Base-by-base conservation (phyloP, 805 yeast genomes). In the Lipomyces chichibuensis region DNA sequence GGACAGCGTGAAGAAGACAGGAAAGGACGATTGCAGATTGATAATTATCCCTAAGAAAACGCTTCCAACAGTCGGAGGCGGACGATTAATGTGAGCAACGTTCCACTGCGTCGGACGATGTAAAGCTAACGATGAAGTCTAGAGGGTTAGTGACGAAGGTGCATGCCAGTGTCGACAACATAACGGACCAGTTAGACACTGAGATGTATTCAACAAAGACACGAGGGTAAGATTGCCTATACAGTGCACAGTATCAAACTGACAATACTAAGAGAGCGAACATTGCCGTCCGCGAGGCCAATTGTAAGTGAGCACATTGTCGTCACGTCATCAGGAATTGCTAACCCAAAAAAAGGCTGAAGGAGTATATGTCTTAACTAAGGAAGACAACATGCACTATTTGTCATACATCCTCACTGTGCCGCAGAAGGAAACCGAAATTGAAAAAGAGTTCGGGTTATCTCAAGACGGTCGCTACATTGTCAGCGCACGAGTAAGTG, bases 401-500 rank as follows among this genome's bases (percentile, higher is more conserved):
- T 29, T 52, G 55, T 52, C 55, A 17, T 52, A 52, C 33, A 52
- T 52, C 55, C 29, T 52, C 33, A 62, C 64, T 20, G 59, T 57
- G 39, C 64, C 64, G 8, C 23, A 20, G 43, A 55, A 62, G 53
- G n/a, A 49, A 17, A 11, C 51, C 23, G 52, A 60, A 14, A 29
- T 58, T n/a, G 52, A 62, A 25, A 17, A n/a, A 8, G 64, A 23
- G 17, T 56, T 57, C n/a, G 64, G 65, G 25, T 13, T 62, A 37
- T 64, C 33, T 13, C 25, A 27, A 27, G 62, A 60, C n/a, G 64
- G 64, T 8, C 25, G 63, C 2, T 62, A 29, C 27, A 35, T 62
- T 17, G 64, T 57, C 65, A 62, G 39, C 37, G 64, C 55, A 17
- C 27, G 64, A 52, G 64, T 62, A 57, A 20, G 63, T 35, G 3